A percentile compares a stretch with the other conserved stretches of the same genome.
phyloP scores from a whole-genome alignment of 345 rosid species.

The Xanthoceras sorbifolium region DNA sequence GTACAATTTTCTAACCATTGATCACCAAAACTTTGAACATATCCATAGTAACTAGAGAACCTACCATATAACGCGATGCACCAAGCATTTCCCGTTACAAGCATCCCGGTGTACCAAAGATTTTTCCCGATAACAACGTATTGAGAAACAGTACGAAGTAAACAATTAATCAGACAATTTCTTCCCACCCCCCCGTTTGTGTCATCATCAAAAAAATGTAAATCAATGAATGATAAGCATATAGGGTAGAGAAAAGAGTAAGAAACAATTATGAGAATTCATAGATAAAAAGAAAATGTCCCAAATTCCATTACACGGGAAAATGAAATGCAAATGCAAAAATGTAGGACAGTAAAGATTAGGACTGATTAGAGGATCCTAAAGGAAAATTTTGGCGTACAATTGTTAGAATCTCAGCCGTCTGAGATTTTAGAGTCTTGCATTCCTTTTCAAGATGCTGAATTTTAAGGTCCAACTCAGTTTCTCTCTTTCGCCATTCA shows the following conservation, averaged over 20 bases:
- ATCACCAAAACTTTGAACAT: neutral
- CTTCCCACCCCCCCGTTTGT: neutral
- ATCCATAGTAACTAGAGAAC: neutral
- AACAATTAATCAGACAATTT: neutral
- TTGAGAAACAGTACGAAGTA: neutral
- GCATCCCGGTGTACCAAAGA: neutral
- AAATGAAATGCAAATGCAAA: neutral
- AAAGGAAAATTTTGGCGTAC: too few relatives aligned
- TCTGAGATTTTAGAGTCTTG: neutral
- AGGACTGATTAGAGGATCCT: neutral
- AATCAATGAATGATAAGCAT: neutral
- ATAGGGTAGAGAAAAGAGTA: neutral
- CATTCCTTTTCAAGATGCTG: slow-evolving; percentile 50
- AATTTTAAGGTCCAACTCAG: slow-evolving; percentile 45
- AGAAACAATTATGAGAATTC: neutral
- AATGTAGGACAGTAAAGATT: neutral
- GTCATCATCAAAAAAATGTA: neutral
- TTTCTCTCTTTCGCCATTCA: slow-evolving; percentile 55
- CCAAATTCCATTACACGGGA: neutral
- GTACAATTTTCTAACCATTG: neutral
- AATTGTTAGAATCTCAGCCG: too few relatives aligned
- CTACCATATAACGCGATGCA: neutral
- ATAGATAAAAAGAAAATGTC: neutral
- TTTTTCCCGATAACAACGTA: neutral
- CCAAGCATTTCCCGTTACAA: neutral